A percentile compares a stretch with the other conserved stretches of the same genome.
Conservation (phyloP, 441 rosid species). For the Aleurites moluccanus region DNA sequence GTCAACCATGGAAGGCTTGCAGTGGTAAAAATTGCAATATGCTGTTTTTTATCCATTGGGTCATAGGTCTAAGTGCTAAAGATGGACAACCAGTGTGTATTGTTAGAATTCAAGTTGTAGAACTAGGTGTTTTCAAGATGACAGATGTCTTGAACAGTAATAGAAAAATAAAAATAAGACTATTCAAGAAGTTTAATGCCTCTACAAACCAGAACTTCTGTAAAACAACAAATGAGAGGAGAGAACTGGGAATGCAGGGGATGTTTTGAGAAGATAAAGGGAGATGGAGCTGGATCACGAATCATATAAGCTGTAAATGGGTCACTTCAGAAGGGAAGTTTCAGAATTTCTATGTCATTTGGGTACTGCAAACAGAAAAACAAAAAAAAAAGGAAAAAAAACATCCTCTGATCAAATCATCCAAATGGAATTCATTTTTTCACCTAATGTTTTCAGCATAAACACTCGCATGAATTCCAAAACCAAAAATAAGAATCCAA, state of each 20-base stretch:
- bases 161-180: background rate
- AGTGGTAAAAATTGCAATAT: constrained; percentile 83
- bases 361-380: no score
- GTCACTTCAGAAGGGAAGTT: background rate
- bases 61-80: constrained; percentile 27
- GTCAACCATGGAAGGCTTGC: constrained; percentile 99
- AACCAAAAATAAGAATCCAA: background rate
- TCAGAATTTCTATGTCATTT: no score
- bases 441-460: background rate
- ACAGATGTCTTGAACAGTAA: constrained; percentile 7
- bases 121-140: background rate
- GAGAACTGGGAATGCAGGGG: background rate
- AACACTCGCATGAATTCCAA: background rate
- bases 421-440: no score
- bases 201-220: background rate
- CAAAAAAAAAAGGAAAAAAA: no score
- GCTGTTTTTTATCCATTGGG: constrained; percentile 52
- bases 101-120: background rate
- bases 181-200: background rate
- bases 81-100: constrained; percentile 6
- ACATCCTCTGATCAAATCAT: no score
- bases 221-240: background rate
- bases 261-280: background rate
- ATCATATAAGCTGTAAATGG: no score
- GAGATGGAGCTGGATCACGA: background rate